phyloP scores from a whole-genome alignment of 257 asterid genomes.

The Fraxinus americana region DNA sequence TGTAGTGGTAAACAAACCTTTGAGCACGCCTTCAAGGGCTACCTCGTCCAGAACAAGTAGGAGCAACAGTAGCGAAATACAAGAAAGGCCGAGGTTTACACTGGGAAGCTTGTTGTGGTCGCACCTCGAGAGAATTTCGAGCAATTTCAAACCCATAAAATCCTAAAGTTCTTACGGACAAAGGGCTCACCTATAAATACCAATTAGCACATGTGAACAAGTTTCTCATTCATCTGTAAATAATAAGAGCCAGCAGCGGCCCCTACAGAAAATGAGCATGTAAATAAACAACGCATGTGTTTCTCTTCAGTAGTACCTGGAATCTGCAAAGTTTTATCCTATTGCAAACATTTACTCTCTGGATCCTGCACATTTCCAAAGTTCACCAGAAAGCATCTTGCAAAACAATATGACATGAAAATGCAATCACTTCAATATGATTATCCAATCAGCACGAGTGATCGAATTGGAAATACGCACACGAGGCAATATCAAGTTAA shows the following conservation, averaged over 20 bases:
- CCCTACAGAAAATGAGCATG: neutral
- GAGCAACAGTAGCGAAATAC: slow-evolving; percentile 23
- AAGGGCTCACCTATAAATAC: neutral
- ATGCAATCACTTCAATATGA: neutral
- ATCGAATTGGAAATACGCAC: neutral
- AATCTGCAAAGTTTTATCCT: neutral
- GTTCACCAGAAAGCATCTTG: neutral
- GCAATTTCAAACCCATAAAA: slow-evolving; percentile 60
- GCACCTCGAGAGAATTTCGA: slow-evolving; percentile 67
- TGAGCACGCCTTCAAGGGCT: slow-evolving; percentile 18
- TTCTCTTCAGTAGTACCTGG: neutral
- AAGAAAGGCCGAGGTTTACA: slow-evolving; percentile 48
- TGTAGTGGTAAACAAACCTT: slow-evolving; percentile 34
- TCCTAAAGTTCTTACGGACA: slow-evolving; percentile 28
- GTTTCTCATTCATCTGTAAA: neutral
- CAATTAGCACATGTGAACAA: neutral
- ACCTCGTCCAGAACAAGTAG: slow-evolving; percentile 31
- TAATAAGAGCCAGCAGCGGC: neutral
- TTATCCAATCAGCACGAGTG: neutral
- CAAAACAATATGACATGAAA: neutral
- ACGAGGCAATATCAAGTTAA: neutral
- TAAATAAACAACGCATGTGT: neutral
- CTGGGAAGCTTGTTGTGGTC: slow-evolving; percentile 74
- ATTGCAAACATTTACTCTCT: neutral
- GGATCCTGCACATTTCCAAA: neutral